phyloP scores from a whole-genome alignment of 1,284 basidiomycete species.

The Apiotrichum mycotoxinovorans region DNA sequence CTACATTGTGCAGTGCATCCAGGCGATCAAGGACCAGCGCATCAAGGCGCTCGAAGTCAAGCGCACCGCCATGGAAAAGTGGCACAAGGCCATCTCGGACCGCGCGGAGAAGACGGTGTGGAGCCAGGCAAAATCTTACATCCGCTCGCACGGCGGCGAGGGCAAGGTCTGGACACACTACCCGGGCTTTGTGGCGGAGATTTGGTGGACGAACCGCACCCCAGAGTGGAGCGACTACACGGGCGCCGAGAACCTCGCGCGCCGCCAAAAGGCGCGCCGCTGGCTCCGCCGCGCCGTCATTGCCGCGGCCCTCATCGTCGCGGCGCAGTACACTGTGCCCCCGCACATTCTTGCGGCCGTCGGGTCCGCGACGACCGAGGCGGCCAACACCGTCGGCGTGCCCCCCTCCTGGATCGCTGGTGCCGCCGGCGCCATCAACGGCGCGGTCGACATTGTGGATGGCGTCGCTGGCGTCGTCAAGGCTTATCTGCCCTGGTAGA shows the following conservation, averaged over 20 bases:
- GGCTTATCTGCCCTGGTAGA: no score
- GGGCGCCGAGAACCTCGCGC: not conserved
- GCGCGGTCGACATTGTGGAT: not conserved
- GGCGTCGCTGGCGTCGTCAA: no score
- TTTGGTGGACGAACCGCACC: slow-evolving; percentile 7
- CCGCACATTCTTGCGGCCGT: not conserved
- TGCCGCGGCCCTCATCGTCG: not conserved
- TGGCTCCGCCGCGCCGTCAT: not conserved
- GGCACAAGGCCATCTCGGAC: not conserved
- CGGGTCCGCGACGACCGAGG: no score
- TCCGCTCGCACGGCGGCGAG: slow-evolving; percentile 8
- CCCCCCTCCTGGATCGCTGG: not conserved
- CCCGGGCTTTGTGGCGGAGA: not conserved
- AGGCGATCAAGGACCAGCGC: not conserved
- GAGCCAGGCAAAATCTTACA: slow-evolving; percentile 6
- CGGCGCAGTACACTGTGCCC: not conserved
- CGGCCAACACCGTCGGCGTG: not conserved
- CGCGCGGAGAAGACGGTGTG: slow-evolving; percentile 4
- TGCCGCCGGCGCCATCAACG: not conserved
- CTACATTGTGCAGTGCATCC: slow-evolving; percentile 6
- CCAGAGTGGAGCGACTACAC: slow-evolving; percentile 5
- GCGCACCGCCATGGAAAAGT: not conserved
- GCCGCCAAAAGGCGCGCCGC: not conserved
- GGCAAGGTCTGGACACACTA: slow-evolving; percentile 12
- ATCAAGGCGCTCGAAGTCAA: not conserved